Evolutionary conservation across 1,139 yeast genomes (phyloP).

Genomic region (Candida sanyaensis): DNA sequence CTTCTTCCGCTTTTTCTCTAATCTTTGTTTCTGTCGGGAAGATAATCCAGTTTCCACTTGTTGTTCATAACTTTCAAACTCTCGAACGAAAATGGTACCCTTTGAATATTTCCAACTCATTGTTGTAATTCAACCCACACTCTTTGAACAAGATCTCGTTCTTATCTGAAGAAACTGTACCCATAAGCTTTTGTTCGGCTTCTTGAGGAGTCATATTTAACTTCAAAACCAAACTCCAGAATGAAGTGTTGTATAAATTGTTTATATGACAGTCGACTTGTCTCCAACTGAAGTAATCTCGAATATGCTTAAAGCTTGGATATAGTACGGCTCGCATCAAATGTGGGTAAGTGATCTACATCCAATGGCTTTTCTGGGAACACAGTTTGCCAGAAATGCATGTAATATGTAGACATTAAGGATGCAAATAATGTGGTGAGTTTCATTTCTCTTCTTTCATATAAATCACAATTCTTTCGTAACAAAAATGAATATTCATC

Average conservation of each 20-base stretch:
- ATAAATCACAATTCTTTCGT: conserved; percentile 59
- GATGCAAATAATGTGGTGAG: conserved; percentile 80
- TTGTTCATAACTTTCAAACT: conserved; percentile 28
- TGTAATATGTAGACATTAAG: conserved; percentile 76
- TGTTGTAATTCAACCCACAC: conserved; percentile 85
- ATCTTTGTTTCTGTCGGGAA: conserved; percentile 53
- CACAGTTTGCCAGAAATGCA: conserved; percentile 60
- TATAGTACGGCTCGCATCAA: conserved; percentile 91
- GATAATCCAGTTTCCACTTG: conserved; percentile 22
- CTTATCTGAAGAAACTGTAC: conserved; percentile 81
- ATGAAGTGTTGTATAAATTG: conserved; percentile 87
- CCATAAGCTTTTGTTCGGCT: conserved; percentile 71
- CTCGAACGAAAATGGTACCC: conserved; percentile 75
- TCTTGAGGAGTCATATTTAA: conserved; percentile 76
- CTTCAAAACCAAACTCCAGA: conserved; percentile 78
- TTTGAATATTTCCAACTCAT: conserved; percentile 86
- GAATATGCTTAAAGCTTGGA: conserved; percentile 60
- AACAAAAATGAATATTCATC: conserved; percentile 91
- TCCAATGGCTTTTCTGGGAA: conserved; percentile 49
- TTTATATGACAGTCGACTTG: conserved; percentile 97
- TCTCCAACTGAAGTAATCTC: conserved; percentile 92
- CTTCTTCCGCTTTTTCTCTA: conserved; percentile 49
- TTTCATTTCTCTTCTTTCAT: conserved; percentile 81
- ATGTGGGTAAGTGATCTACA: conserved; percentile 62
- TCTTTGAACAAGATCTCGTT: conserved; percentile 79